phyloP scores from a whole-genome alignment of 257 asterid species.

The Nemophila menziesii region DNA sequence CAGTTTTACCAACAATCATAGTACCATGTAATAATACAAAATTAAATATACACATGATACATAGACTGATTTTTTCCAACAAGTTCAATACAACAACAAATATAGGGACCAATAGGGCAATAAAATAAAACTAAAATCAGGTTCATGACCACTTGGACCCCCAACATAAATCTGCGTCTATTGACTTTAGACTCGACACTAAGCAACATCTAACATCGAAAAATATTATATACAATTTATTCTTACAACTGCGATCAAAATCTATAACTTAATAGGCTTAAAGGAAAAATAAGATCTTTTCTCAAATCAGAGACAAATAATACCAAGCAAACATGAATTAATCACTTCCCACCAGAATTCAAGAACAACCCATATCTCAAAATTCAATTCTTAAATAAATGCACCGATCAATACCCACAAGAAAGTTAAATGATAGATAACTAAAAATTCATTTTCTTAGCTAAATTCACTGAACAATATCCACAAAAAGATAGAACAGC shows the following conservation, averaged over 20 bases:
- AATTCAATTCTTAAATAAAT: neutral
- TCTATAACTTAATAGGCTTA: neutral
- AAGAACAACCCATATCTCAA: slow-evolving; percentile 18
- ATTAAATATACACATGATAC: no score
- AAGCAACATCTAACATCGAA: neutral
- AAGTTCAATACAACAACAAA: neutral
- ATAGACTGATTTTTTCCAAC: neutral
- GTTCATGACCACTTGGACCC: no score
- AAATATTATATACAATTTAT: no score
- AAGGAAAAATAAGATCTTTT: neutral
- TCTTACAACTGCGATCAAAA: no score
- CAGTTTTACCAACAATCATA: no score
- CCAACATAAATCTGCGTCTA: neutral
- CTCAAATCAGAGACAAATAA: neutral
- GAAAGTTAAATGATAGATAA: slow-evolving; percentile 11
- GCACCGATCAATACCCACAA: neutral
- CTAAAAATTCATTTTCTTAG: slow-evolving; percentile 19
- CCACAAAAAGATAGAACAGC: no score
- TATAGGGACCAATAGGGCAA: no score
- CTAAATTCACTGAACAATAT: neutral
- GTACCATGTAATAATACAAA: no score
- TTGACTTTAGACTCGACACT: neutral
- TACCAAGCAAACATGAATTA: neutral
- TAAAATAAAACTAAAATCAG: no score
- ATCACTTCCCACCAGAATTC: slow-evolving; percentile 5